Conservation (phyloP, 2,329 filamentous ascomycete genomes). For the Stylonectria norvegica region DNA sequence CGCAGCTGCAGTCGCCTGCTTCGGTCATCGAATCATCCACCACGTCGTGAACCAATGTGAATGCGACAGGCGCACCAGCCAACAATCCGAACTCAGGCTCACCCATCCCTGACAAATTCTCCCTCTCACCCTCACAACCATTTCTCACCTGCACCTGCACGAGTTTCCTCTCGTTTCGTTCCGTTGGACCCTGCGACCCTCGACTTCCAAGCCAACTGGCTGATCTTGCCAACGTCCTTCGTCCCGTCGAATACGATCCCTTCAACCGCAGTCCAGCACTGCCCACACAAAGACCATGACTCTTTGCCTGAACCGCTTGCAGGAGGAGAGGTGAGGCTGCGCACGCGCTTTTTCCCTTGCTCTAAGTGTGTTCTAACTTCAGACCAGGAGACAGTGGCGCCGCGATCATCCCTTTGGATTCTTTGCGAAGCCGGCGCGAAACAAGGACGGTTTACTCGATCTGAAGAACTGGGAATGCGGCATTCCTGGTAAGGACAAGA, state of each 20-base stretch:
- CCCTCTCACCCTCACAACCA: no score
- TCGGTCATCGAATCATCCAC: conserved; percentile 25
- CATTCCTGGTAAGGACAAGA: conserved; percentile 93
- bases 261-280: conserved; percentile 2
- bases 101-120: no score
- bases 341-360: no score
- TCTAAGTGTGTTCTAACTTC: no score
- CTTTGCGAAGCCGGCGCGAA: conserved; percentile 84
- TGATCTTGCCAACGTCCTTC: conserved; percentile 5
- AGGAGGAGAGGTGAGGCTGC: conserved; percentile 73
- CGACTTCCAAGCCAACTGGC: conserved; percentile 8
- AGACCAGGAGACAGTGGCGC: conserved; percentile 85
- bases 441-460: conserved; percentile 75
- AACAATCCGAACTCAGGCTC: no score
- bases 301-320: conserved; percentile 80
- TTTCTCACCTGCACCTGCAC: no score
- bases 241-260: conserved; percentile 5
- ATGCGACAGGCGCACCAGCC: no score
- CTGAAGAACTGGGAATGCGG: conserved; percentile 96
- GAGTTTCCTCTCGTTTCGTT: no score
- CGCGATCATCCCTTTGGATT: conserved; percentile 97
- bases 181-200: no score
- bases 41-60: conserved; percentile 21
- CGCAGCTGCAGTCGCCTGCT: conserved; percentile 14
- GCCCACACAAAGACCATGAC: conserved; percentile 57